These are phyloP conservation scores for Schizosaccharomyces lindneri DNA, from an alignment of 805 yeast species.

Conservation along the genomic window DNA sequence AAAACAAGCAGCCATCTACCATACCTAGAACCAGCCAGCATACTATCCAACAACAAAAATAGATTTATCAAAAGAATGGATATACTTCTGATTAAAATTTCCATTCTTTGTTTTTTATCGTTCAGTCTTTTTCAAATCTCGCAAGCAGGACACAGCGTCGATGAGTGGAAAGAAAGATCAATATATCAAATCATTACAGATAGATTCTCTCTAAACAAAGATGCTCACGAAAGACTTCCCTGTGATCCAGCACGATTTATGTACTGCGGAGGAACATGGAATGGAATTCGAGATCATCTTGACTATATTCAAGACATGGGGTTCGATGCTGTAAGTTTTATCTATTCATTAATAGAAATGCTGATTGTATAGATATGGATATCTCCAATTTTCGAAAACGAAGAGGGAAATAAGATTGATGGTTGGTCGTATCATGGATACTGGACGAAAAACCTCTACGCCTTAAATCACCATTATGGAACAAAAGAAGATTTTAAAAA, in stretches of 20 bases:
- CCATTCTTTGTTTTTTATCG: not conserved
- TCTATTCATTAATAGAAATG: not conserved
- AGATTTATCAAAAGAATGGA: not conserved
- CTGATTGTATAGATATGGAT: slow-evolving; percentile 3
- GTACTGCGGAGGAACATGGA: slow-evolving; percentile 5
- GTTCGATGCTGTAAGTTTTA: slow-evolving; percentile 3
- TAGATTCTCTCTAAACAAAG: slow-evolving; percentile 3
- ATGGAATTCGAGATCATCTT: slow-evolving; percentile 2
- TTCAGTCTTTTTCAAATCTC: not conserved
- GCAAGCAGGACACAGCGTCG: not conserved
- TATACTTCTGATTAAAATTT: not conserved
- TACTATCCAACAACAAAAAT: too few species aligned
- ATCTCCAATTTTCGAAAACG: slow-evolving; percentile 3
- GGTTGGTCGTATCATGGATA: slow-evolving; percentile 4
- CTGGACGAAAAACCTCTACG: not conserved
- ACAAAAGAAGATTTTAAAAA: slow-evolving; percentile 1
- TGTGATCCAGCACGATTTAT: not conserved
- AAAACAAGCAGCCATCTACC: too few species aligned
- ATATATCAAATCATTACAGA: slow-evolving; percentile 3
- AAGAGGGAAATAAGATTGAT: slow-evolving; percentile 1
- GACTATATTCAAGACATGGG: slow-evolving; percentile 6
- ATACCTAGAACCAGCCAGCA: too few species aligned
- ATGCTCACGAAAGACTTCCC: not conserved
- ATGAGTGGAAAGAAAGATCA: slow-evolving; percentile 1
- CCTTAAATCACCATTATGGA: slow-evolving; percentile 1